Conservation (phyloP, 1,139 yeast genomes). For the Pichia cactophila region DNA sequence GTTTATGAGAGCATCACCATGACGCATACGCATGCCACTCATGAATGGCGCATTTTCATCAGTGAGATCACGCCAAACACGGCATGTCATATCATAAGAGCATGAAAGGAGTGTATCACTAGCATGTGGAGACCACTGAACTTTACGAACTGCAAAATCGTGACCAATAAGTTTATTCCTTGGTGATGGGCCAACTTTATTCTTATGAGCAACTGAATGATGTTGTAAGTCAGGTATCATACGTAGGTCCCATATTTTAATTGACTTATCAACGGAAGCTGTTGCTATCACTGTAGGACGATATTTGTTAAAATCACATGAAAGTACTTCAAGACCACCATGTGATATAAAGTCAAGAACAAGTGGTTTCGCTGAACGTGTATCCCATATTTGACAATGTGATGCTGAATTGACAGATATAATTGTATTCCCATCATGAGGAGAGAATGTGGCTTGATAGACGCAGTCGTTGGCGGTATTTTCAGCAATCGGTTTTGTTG, state of each 20-base stretch:
- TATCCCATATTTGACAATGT: slow-evolving; percentile 75
- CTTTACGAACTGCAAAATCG: slow-evolving; percentile 77
- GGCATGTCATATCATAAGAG: slow-evolving; percentile 87
- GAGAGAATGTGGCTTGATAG: slow-evolving; percentile 77
- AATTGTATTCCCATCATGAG: slow-evolving; percentile 68
- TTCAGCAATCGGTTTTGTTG: slow-evolving; percentile 24
- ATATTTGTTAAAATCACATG: slow-evolving; percentile 89
- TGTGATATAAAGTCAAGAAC: slow-evolving; percentile 62
- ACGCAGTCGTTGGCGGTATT: slow-evolving; percentile 45
- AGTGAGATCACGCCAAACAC: slow-evolving; percentile 75
- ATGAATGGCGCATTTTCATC: slow-evolving; percentile 45
- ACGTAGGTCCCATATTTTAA: slow-evolving; percentile 83
- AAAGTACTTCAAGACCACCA: slow-evolving; percentile 70
- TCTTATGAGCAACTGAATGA: slow-evolving; percentile 34
- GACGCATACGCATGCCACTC: slow-evolving; percentile 31
- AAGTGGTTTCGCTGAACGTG: slow-evolving; percentile 60
- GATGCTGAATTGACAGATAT: slow-evolving; percentile 79
- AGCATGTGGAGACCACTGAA: slow-evolving; percentile 85
- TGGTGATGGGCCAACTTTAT: slow-evolving; percentile 56
- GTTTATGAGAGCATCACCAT: slow-evolving; percentile 42
- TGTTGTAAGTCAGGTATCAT: slow-evolving; percentile 38
- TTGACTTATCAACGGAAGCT: slow-evolving; percentile 81
- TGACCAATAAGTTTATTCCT: slow-evolving; percentile 78
- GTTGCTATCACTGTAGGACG: slow-evolving; percentile 71
- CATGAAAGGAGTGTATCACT: slow-evolving; percentile 64